Evolutionary conservation across 2,329 filamentous ascomycete genomes (phyloP), one percentile per base, ranked within the genome.

Genomic region (Botrytis byssoidea): DNA sequence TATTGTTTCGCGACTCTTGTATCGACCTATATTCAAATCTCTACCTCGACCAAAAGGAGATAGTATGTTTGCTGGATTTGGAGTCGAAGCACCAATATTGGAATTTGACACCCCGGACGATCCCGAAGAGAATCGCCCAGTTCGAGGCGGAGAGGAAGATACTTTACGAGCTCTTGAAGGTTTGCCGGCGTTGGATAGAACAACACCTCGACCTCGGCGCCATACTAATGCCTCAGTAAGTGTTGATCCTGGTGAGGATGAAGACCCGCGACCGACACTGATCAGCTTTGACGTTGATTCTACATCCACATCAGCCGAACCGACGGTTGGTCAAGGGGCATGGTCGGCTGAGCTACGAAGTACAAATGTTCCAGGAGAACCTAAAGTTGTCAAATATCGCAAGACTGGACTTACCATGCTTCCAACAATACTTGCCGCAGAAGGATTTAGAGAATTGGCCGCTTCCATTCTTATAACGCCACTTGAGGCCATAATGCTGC

Each of bases 311-410:
- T 18, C 64, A 32, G 55, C 55, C 25, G 78, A 80, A 60, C 70
- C 76, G 25, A 77, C 79, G 25, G 73, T 69, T 57, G 72, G 76
- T 14, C 70, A 74, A 7, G 78, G 78, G 8, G 75, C 78, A 3
- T 82, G 80, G 79, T 82, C 81, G 22, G 81, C 81, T n/a, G 81
- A 82, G 68, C 73, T 82, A 29, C 75, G 81, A 57, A 81, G 77
- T 73, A 78, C 79, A 9, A 80, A 81, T 70, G 80, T 81, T 29
- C 76, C 76, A n/a, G 75, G 75, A 64, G 63, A 74, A 22, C 74
- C 77, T n/a, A 75, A 75, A 44, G 72, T 64, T 12, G 68, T 74
- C 32, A 77, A 76, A 48, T 82, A 82, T 69, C 76, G 78, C 10
- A 75, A 80, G 14, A 82, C 80, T 14, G 79, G 79, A 22, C 72